Conservation (phyloP, 2,329 filamentous ascomycete species). For the Alternaria sp. region DNA sequence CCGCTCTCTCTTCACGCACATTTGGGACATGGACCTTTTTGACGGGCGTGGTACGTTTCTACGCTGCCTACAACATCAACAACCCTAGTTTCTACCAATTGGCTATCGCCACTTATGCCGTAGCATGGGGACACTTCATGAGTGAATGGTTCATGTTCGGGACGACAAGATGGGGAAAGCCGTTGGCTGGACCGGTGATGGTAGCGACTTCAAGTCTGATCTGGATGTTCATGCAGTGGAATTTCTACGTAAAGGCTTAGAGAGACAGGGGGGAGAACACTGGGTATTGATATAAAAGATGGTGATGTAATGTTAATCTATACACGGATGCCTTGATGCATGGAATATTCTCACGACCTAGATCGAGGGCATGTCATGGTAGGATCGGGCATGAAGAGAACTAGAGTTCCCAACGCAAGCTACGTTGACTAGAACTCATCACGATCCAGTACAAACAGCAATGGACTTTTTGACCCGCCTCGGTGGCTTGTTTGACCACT, state of each 20-base stretch:
- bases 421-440: slow-evolving; percentile 5
- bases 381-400: not conserved
- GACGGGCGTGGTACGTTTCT: slow-evolving; percentile 77
- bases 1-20: slow-evolving; percentile 77
- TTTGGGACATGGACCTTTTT: slow-evolving; percentile 91
- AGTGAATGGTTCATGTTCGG: slow-evolving; percentile 83
- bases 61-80: slow-evolving; percentile 83
- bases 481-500: slow-evolving; percentile 45
- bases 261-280: not conserved
- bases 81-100: slow-evolving; percentile 79
- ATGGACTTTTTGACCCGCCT: slow-evolving; percentile 50
- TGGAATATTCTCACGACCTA: not conserved
- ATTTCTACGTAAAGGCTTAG: slow-evolving; percentile 66
- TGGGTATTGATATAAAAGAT: not conserved
- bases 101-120: slow-evolving; percentile 79
- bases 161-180: slow-evolving; percentile 71
- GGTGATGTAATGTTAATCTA: slow-evolving; percentile 1
- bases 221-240: slow-evolving; percentile 74
- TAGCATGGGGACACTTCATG: slow-evolving; percentile 68
- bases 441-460: slow-evolving; percentile 10
- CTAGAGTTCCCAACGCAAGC: not conserved
- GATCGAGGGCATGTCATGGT: not conserved
- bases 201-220: slow-evolving; percentile 63
- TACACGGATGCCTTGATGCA: not conserved
- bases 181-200: slow-evolving; percentile 66